phyloP scores from a whole-genome alignment of 805 yeast species.

The Yarrowia sp. region DNA sequence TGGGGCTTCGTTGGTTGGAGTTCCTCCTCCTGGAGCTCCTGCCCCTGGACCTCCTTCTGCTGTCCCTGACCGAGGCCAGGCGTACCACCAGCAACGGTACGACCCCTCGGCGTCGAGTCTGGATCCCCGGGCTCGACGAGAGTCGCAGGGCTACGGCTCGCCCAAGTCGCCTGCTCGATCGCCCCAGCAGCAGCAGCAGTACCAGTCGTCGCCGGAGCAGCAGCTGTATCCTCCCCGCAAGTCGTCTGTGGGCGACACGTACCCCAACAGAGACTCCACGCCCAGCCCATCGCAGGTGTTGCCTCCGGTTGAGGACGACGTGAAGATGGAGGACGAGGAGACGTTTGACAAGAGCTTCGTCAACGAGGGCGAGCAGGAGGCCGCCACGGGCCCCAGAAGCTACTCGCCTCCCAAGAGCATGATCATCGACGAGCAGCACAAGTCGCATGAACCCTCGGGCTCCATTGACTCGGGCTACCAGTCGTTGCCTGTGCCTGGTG shows the following conservation, averaged over 20 bases:
- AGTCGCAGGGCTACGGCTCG: neutral
- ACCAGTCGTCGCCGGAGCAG: slow-evolving; percentile 2
- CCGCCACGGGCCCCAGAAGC: neutral
- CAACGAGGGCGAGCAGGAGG: neutral
- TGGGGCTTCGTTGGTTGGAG: neutral
- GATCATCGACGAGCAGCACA: slow-evolving; percentile 15
- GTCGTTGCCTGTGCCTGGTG: neutral
- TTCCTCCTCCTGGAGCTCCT: neutral
- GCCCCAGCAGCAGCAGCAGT: slow-evolving; percentile 5
- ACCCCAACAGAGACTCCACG: slow-evolving; percentile 3
- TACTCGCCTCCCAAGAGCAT: slow-evolving; percentile 20
- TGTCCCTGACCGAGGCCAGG: slow-evolving; percentile 8
- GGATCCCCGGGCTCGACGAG: slow-evolving; percentile 13
- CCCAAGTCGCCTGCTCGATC: slow-evolving; percentile 10
- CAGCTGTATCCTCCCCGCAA: slow-evolving; percentile 5
- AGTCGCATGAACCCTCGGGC: neutral
- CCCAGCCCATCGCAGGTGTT: slow-evolving; percentile 6
- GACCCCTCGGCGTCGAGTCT: neutral
- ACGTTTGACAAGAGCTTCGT: neutral
- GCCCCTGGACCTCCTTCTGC: slow-evolving; percentile 15
- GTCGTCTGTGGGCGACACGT: neutral
- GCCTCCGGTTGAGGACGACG: slow-evolving; percentile 19
- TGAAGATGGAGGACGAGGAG: slow-evolving; percentile 1
- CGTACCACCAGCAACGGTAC: slow-evolving; percentile 19
- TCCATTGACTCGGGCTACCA: neutral